Conservation (phyloP, 2,329 filamentous ascomycete species). For the Aspergillus persii region DNA sequence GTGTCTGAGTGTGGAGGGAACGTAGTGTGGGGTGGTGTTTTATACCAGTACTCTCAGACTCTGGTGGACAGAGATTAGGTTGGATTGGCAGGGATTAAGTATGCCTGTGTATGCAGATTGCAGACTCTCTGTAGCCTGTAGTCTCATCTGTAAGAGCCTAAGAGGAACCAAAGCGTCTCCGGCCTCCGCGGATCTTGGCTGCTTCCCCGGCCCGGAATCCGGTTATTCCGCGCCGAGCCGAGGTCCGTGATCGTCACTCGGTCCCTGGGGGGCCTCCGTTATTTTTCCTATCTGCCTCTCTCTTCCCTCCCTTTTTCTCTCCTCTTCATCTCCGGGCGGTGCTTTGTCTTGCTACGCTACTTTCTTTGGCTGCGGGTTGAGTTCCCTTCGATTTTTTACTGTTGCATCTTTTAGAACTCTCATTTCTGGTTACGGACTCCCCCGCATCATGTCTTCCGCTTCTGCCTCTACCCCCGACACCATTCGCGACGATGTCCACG, state of each 20-base stretch:
- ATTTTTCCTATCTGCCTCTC: conserved; percentile 1
- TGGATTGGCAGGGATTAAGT: too few species aligned
- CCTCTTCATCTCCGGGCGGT: neutral
- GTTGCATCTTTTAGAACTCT: conserved; percentile 5
- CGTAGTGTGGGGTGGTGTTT: too few species aligned
- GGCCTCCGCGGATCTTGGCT: too few species aligned
- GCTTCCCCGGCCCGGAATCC: too few species aligned
- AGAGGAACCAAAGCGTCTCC: too few species aligned
- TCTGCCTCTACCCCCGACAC: conserved; percentile 29
- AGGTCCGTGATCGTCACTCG: conserved; percentile 16
- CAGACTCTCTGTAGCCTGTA: too few species aligned
- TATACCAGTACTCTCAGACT: too few species aligned
- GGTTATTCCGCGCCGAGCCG: conserved; percentile 25
- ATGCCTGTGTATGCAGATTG: too few species aligned
- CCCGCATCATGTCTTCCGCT: conserved; percentile 28
- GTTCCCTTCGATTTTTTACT: neutral
- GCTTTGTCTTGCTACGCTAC: neutral
- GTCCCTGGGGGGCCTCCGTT: neutral
- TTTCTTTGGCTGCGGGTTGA: neutral
- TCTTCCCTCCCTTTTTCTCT: conserved; percentile 3
- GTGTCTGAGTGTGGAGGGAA: too few species aligned
- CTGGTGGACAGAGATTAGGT: too few species aligned
- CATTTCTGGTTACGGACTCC: conserved; percentile 3
- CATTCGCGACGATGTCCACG: conserved; percentile 30
- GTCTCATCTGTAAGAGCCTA: too few species aligned